phyloP scores from a whole-genome alignment of 345 rosid genomes.

The Murraya paniculata region DNA sequence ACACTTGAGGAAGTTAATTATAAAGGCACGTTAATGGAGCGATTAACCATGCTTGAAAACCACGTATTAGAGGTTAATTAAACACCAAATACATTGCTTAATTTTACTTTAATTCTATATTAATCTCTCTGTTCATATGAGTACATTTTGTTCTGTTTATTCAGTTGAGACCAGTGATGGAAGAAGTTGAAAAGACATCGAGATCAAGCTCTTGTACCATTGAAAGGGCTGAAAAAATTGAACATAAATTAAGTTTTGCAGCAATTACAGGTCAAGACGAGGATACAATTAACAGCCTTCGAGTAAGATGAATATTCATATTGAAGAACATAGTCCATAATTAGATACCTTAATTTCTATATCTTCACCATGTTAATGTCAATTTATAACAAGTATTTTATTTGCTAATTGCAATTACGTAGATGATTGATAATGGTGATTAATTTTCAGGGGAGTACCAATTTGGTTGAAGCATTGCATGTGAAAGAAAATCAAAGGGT shows the following conservation, averaged over 20 bases:
- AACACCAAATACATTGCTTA: not conserved
- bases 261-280: not conserved
- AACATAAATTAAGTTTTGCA: not conserved
- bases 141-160: not conserved
- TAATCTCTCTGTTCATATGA: not conserved
- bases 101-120: too few species aligned
- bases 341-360: not conserved
- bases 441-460: not conserved
- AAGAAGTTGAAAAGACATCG: constrained; percentile 14
- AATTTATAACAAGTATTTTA: not conserved
- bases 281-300: not conserved
- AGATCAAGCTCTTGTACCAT: constrained; percentile 15
- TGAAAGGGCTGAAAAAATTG: not conserved
- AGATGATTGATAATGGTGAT: not conserved
- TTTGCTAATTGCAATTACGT: not conserved
- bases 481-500: not conserved
- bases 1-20: constrained; percentile 37
- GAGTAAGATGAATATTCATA: not conserved
- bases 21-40: constrained; percentile 34
- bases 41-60: constrained; percentile 33
- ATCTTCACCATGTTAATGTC: too few species aligned
- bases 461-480: not conserved
- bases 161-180: constrained; percentile 18
- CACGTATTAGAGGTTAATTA: constrained; percentile 33
- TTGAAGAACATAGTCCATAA: not conserved